Evolutionary conservation across 1,284 basidiomycete genomes (phyloP).

Genomic region (Sanghuangporus sanghuang): DNA sequence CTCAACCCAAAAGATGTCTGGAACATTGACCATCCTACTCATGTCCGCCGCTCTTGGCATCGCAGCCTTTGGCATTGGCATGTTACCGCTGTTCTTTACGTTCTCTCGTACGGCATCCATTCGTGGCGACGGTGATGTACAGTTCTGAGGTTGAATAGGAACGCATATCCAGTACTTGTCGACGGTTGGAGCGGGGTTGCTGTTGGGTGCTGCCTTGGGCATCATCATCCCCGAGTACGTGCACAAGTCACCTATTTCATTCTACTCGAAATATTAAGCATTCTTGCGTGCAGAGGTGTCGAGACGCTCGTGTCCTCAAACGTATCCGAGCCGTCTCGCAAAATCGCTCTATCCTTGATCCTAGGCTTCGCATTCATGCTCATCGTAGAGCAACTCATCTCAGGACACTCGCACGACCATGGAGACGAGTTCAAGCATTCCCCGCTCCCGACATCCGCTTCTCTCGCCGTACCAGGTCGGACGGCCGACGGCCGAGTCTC

Average conservation of each 20-base stretch:
- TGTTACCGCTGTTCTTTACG: constrained; percentile 67
- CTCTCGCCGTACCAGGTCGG: constrained; percentile 8
- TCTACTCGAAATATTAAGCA: not conserved
- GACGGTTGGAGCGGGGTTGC: constrained; percentile 74
- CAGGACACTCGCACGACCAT: constrained; percentile 40
- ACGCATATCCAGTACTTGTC: constrained; percentile 55
- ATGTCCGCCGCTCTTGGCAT: constrained; percentile 69
- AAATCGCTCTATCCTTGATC: constrained; percentile 71
- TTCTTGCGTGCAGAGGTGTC: constrained; percentile 44
- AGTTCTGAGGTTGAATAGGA: constrained; percentile 32
- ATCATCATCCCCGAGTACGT: constrained; percentile 86
- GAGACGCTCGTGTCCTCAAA: constrained; percentile 45
- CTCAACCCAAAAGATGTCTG: constrained; percentile 20
- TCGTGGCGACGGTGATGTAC: not conserved
- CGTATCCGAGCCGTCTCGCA: constrained; percentile 38
- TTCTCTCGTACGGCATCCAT: constrained; percentile 61
- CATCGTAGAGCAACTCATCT: constrained; percentile 59
- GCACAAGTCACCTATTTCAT: not conserved
- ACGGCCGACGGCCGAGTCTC: too few species aligned
- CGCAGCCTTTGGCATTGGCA: constrained; percentile 69
- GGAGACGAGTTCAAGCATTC: constrained; percentile 18
- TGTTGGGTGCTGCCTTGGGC: constrained; percentile 84
- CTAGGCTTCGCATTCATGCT: constrained; percentile 85
- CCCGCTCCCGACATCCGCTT: constrained; percentile 21
- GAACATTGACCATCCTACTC: constrained; percentile 38